Percentiles rank a stretch among this genome's conserved stretches.
These are phyloP conservation scores for Cutaneotrichosporon daszewskae DNA, from an alignment of 1,284 basidiomycete species.

Conservation along the genomic window DNA sequence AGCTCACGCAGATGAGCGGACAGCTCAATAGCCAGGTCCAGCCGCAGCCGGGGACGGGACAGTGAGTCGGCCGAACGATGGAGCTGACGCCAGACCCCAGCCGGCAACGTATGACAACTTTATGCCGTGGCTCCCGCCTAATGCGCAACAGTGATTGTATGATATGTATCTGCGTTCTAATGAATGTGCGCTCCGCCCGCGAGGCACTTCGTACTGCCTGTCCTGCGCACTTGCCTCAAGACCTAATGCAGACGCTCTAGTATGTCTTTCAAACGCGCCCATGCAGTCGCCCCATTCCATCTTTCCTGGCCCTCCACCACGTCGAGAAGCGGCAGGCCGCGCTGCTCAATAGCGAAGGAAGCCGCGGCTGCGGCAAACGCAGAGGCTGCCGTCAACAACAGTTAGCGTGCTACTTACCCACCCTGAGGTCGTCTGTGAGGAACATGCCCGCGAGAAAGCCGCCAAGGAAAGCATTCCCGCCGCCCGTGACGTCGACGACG, in stretches of 20 bases:
- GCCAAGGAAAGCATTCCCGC: slow-evolving; percentile 82
- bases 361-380: slow-evolving; percentile 72
- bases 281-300: slow-evolving; percentile 63
- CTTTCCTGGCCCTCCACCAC: slow-evolving; percentile 43
- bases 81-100: too few species aligned
- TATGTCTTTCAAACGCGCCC: slow-evolving; percentile 23
- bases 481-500: slow-evolving; percentile 80
- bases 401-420: slow-evolving; percentile 53
- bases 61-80: too few species aligned
- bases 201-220: too few species aligned
- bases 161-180: too few species aligned
- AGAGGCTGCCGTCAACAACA: slow-evolving; percentile 51
- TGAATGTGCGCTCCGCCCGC: too few species aligned
- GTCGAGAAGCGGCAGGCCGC: slow-evolving; percentile 58
- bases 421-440: slow-evolving; percentile 55
- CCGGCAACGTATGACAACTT: too few species aligned
- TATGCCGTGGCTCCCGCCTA: too few species aligned
- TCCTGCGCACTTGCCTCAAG: too few species aligned
- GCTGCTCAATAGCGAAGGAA: slow-evolving; percentile 76
- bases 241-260: slow-evolving; percentile 2
- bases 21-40: too few species aligned
- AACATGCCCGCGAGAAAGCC: slow-evolving; percentile 69
- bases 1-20: too few species aligned
- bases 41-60: too few species aligned
- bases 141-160: too few species aligned